phyloP scores from a whole-genome alignment of 305 asterid species.

The Rubia occidens region DNA sequence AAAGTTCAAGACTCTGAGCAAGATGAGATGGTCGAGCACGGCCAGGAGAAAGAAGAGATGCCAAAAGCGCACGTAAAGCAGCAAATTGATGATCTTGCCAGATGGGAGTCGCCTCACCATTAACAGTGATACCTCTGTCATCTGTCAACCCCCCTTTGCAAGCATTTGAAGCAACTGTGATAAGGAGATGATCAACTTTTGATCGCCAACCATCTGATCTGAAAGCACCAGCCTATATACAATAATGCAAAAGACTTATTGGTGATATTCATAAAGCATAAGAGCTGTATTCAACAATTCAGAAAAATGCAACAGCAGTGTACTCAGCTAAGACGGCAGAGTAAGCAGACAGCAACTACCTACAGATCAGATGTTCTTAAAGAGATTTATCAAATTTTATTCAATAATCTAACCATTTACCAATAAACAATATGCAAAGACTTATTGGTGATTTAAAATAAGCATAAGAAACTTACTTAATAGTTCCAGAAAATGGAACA shows the following conservation, averaged over 20 bases:
- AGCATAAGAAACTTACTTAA: neutral
- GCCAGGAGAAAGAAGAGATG: conserved; percentile 78
- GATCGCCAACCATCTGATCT: conserved; percentile 65
- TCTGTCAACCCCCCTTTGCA: conserved; percentile 48
- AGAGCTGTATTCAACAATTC: neutral
- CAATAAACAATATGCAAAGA: too few relatives aligned
- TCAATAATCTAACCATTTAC: neutral
- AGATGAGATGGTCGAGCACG: conserved; percentile 60
- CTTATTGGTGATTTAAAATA: too few relatives aligned
- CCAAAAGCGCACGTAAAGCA: conserved; percentile 73
- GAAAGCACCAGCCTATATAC: conserved; percentile 57
- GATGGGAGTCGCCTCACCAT: conserved; percentile 28
- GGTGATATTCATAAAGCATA: conserved; percentile 7
- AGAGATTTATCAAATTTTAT: too few relatives aligned
- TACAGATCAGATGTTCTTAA: too few relatives aligned
- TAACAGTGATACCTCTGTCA: conserved; percentile 28
- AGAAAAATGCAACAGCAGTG: neutral
- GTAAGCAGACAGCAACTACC: neutral
- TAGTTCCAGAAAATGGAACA: neutral
- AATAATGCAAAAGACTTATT: conserved; percentile 6
- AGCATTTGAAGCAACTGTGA: conserved; percentile 56
- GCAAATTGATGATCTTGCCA: conserved; percentile 65
- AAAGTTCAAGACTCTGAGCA: conserved; percentile 54
- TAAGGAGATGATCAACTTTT: conserved; percentile 54
- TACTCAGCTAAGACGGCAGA: neutral